Conservation (phyloP, 2,329 filamentous ascomycete genomes). For the Raffaelea albimanens region DNA sequence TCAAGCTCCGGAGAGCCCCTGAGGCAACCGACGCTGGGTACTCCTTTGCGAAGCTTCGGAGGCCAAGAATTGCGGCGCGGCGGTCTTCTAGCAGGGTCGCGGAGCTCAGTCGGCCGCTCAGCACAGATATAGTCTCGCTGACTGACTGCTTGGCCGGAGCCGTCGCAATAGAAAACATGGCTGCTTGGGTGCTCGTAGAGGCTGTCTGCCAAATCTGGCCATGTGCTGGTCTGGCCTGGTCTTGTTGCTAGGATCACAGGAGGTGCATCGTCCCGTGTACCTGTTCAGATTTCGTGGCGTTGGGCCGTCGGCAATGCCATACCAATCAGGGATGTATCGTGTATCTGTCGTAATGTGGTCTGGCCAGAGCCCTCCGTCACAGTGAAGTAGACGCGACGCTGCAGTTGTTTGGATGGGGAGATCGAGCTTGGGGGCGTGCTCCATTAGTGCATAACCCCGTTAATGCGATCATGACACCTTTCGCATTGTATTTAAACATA, state of each 20-base stretch:
- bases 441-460: not conserved
- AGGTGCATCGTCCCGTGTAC: no score
- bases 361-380: no score
- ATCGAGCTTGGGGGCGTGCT: no score
- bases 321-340: no score
- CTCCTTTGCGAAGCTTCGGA: constrained; percentile 92
- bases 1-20: constrained; percentile 80
- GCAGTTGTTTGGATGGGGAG: no score
- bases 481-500: not conserved
- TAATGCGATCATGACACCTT: constrained; percentile 3
- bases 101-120: constrained; percentile 79
- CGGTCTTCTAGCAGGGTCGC: constrained; percentile 91
- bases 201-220: not conserved
- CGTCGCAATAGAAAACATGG: constrained; percentile 55
- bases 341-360: no score
- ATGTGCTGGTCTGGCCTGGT: no score
- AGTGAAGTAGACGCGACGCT: no score
- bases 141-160: constrained; percentile 94
- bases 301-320: no score
- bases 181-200: not conserved
- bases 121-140: constrained; percentile 82
- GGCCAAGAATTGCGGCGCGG: constrained; percentile 80
- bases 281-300: no score
- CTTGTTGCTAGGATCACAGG: no score
- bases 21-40: constrained; percentile 95